Evolutionary conservation across 768 basidiomycete genomes (phyloP), one percentile per base, ranked within the genome.

Genomic region (Suillus bovinus): DNA sequence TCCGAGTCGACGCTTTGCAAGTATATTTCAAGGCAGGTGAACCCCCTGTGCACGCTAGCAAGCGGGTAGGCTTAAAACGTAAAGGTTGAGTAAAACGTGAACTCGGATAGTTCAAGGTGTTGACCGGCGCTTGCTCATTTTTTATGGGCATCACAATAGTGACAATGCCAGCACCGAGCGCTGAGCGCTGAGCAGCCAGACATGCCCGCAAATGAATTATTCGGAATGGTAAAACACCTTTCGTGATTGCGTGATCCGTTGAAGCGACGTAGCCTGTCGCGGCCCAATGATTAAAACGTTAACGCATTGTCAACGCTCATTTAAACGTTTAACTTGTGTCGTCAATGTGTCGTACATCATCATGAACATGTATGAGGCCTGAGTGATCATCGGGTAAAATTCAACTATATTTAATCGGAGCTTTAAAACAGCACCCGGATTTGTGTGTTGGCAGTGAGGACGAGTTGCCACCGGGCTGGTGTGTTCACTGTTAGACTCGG

Each of bases 401-500:
- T 50, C 16, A 13, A 38, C 38, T 27, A 20, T 29, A 17, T 61
- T 63, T 22, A 52, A 54, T 38, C 75, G 62, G 75, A 65, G 75
- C 46, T 65, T 61, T 0, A 69, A 73, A 44, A 13, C 49, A 39
- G 8, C 3, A 53, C 29, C 55, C 63, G 42, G n/a, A 61, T 39
- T 59, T 58, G 65, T 70, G 65, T 50, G 62, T 64, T 34, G 61
- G 61, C 60, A 27, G 36, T 16, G 33, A 29, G 55, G 24, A 56
- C 55, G 55, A 68, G 62, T 71, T 67, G 65, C 63, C 24, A 61
- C 66, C 67, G 44, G 72, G 74, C 74, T 75, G 73, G 70, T 70
- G 50, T 52, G 50, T 50, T 50, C 49, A 27, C 49, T 33, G 66
- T 67, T 65, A 66, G 49, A 64, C 66, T 68, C 73, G 70, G 74